Base-by-base conservation (phyloP, 2,329 filamentous ascomycete genomes). In the Ophiocordyceps camponoti-floridani region DNA sequence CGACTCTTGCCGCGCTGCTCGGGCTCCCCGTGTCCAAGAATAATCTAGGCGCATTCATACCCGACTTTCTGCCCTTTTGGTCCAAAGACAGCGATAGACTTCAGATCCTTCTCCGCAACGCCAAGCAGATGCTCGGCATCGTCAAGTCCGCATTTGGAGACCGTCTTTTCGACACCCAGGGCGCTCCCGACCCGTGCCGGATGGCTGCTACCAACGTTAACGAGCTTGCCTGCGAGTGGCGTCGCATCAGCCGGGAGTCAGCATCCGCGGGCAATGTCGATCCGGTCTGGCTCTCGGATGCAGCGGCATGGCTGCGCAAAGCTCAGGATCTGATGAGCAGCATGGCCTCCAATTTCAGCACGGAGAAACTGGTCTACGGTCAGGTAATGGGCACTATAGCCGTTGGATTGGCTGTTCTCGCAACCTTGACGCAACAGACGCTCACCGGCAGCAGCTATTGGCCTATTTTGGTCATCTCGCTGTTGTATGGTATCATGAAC, bases 261-360 rank as follows among this genome's bases (percentile, higher is more conserved):
- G 41, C 52, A 26, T 45, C 45, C 12, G 47, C 47, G 1, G 48
- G 54, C 4, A 48, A 59, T 4, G 33, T 65, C 10, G 57, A 65
- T 28, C 51, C 62, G 18, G 52, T 55, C 7, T 70, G 68, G 64
- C 54, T 71, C 11, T 51, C 58, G 7, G 54, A 57, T n/a, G 68
- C 70, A 47, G 63, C 63, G 12, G 59, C 62, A 59, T 93, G 91
- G 69, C 72, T 86, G 43, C 72, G 68, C 44, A 66, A 69, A 46
- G 82, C 86, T 1, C 91, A 96, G 58, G 69, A 74, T 19, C 64
- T 86, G 14, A 84, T 98, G 73, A 93, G 85, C 53, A 81, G 78
- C 54, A 86, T 91, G 58, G 88, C 91, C 4, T 95, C 87, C 59
- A 93, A 94, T 57, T 98, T 98, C 58, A 73, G 94, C 56, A 68